Evolutionary conservation across 164 flowering plant genomes (phyloP).

Genomic region (Hamamelis virginiana): DNA sequence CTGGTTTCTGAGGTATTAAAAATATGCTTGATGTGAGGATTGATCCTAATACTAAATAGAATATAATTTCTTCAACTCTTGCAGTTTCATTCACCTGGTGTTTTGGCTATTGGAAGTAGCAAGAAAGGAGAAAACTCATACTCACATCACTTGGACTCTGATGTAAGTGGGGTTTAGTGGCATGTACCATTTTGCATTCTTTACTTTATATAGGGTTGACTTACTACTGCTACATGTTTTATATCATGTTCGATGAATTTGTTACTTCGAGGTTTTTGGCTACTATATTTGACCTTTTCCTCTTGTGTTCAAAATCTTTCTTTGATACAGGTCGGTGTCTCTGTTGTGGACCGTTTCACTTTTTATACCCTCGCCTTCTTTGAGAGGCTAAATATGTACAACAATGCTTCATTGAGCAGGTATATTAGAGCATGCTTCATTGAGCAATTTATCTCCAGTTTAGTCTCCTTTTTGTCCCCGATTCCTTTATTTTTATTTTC

Average conservation of each 20-base stretch:
- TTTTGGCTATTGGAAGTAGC: constrained; percentile 98
- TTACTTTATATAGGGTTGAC: background rate
- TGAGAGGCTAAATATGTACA: constrained; percentile 88
- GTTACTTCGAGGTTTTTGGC: background rate
- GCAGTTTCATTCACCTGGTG: constrained; percentile 99
- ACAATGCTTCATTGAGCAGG: constrained; percentile 94
- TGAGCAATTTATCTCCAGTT: too few relatives aligned
- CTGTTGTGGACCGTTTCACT: constrained; percentile 98
- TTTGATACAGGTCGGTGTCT: constrained; percentile 84
- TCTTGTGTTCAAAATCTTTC: background rate
- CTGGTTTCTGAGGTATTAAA: background rate
- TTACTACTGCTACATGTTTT: background rate
- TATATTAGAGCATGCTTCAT: constrained; percentile 24
- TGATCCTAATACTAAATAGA: background rate
- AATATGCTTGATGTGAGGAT: background rate
- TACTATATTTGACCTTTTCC: background rate
- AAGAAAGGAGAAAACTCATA: constrained; percentile 97
- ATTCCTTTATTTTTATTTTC: background rate
- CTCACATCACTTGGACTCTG: constrained; percentile 96
- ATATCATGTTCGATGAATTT: background rate
- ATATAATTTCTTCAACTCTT: constrained; percentile 8
- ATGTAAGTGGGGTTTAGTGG: constrained; percentile 56
- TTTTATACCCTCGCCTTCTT: constrained; percentile 94
- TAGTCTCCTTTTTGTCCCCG: background rate
- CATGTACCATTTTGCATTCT: background rate